Evolutionary conservation across 306 rosid species (phyloP).

Genomic region (Gastrolobium bilobum): DNA sequence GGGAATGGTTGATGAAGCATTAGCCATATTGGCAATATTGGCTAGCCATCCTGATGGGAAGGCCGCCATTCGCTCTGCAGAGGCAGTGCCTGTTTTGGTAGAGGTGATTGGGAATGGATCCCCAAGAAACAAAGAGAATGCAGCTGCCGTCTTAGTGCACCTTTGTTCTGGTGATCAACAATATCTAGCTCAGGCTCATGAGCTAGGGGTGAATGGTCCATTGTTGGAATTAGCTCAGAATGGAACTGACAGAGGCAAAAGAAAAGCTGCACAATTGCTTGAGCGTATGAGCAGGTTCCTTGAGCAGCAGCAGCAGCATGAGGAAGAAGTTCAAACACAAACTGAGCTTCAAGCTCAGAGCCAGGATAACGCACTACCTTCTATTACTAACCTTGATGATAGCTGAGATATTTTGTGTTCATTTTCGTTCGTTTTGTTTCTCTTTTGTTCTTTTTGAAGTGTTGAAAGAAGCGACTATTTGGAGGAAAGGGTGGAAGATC

Average conservation of each 20-base stretch:
- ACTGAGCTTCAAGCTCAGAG: constrained; percentile 60
- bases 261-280: constrained; percentile 89
- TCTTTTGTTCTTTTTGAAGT: constrained; percentile 51
- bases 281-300: constrained; percentile 82
- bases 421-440: constrained; percentile 49
- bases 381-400: constrained; percentile 52
- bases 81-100: constrained; percentile 92
- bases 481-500: constrained; percentile 90
- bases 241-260: constrained; percentile 95
- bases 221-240: constrained; percentile 80
- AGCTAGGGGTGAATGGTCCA: constrained; percentile 73
- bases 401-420: constrained; percentile 56
- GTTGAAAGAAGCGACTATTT: constrained; percentile 63
- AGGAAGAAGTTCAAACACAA: constrained; percentile 58
- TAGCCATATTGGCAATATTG: constrained; percentile 93
- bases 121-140: constrained; percentile 94
- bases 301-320: constrained; percentile 62
- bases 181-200: constrained; percentile 76
- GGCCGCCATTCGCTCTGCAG: constrained; percentile 77
- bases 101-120: constrained; percentile 86
- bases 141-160: constrained; percentile 94
- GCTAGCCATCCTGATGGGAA: constrained; percentile 96
- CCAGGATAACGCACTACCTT: constrained; percentile 56
- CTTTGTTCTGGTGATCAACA: constrained; percentile 89
- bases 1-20: constrained; percentile 97